Conservation (phyloP, 2,329 filamentous ascomycete genomes). For the Ophiostoma perfectum region DNA sequence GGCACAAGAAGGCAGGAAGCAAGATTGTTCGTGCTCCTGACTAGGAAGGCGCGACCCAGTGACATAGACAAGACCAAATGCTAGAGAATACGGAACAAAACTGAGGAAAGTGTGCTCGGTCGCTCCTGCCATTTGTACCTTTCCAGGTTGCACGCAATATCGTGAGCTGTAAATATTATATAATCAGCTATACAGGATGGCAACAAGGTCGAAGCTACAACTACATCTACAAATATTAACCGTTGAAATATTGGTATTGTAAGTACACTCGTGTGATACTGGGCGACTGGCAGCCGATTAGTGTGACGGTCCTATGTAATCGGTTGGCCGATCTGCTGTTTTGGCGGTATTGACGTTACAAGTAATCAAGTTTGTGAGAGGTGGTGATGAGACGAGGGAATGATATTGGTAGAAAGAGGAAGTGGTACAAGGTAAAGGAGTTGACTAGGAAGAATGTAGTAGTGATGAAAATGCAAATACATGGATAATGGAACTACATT, state of each 20-base stretch:
- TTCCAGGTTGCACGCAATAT: not conserved
- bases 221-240: too few species aligned
- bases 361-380: not conserved
- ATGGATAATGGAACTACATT: too few species aligned
- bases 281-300: not conserved
- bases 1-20: not conserved
- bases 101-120: not conserved
- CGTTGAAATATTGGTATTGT: not conserved
- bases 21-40: not conserved
- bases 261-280: not conserved
- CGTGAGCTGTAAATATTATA: not conserved
- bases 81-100: not conserved
- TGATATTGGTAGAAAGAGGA: too few species aligned
- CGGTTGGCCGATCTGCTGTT: not conserved
- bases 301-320: not conserved
- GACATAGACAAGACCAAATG: not conserved
- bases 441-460: too few species aligned
- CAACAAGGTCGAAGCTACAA: not conserved
- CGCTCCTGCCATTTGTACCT: slow-evolving; percentile 1
- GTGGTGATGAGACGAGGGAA: not conserved
- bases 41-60: not conserved
- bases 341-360: not conserved
- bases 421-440: too few species aligned
- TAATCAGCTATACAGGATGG: not conserved
- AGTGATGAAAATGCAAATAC: too few species aligned